Conservation (phyloP, 345 rosid species). For the Corchorus capsularis region DNA sequence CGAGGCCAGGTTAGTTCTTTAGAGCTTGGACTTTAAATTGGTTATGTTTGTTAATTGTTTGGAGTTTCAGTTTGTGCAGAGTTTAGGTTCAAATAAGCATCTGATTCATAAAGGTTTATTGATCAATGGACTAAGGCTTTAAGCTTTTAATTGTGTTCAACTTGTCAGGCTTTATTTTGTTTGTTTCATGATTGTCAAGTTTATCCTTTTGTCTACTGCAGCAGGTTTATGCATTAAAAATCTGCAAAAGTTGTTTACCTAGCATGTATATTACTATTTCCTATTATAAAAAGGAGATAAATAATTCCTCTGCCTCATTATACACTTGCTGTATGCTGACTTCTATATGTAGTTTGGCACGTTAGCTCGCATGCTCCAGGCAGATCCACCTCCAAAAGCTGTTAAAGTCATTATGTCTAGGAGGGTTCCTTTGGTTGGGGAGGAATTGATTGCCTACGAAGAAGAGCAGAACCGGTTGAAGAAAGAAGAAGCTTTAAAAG, state of each 20-base stretch:
- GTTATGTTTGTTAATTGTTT: not conserved
- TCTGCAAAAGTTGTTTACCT: not conserved
- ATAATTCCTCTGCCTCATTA: not conserved
- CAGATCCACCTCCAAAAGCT: conserved; percentile 98
- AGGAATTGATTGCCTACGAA: conserved; percentile 92
- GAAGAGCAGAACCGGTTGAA: conserved; percentile 90
- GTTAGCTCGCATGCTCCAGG: conserved; percentile 96
- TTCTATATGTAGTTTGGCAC: conserved; percentile 72
- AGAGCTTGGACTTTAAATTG: not conserved
- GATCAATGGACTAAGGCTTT: not conserved
- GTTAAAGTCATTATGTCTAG: conserved; percentile 91
- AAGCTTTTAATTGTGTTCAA: not conserved
- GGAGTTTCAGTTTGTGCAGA: not conserved
- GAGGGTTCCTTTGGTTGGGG: conserved; percentile 98
- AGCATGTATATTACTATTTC: conserved; percentile 3
- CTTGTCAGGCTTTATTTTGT: conserved; percentile 7
- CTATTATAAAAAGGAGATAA: not conserved
- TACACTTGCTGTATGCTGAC: not conserved
- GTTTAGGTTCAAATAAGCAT: not conserved
- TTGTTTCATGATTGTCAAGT: not conserved
- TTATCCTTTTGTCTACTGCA: not conserved
- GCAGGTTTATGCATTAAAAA: conserved; percentile 2
- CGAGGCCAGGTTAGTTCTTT: conserved; percentile 78
- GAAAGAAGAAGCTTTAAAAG: conserved; percentile 91
- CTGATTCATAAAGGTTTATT: not conserved